Base-by-base conservation (phyloP, 2,329 filamentous ascomycete genomes). In the Rugonectria rugulosa region DNA sequence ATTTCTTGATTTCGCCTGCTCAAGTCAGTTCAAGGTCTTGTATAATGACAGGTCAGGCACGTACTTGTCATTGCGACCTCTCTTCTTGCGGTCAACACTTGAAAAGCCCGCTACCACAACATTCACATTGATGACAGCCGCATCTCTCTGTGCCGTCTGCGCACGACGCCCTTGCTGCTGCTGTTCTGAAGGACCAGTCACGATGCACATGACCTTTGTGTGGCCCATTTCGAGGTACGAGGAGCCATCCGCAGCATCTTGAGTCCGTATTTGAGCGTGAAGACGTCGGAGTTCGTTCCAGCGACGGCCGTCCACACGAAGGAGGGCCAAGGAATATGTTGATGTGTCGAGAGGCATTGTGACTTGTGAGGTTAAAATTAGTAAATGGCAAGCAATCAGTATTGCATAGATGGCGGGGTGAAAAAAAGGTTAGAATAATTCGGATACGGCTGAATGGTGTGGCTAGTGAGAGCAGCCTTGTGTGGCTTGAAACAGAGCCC, bases 201-300 rank as follows among this genome's bases (percentile, higher is more conserved):
- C 88, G 20, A 93, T 92, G 76, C 94, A 97, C 76, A 98, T 91
- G 65, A 99, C 89, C 72, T 97, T 95, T 19, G 95, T 99, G 77
- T 98, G 96, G 67, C 95, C 95, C 88, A 96, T 96, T 72, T 97
- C 92, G 56, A 98, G 86, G 75, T 97, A 97, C 59, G 89, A 91
- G 38, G 91, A 96, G 29, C 95, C 95, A 67, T 98, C 95, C 51
- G 93, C 92, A 44, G 93, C 89, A 57, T 93, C 89, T 75, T 97
- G 95, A 1, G 92, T 97, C 59, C 89, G 90, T 70, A 99, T 92
- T 75, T 96, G 91, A 42, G 90, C 94, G 70, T 92, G 87, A 45
- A 97, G 84, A 7, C 91, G 88, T 23, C 95, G 92, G 32, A 99
- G 85, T 75, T 99, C 95, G 78, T 99, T 98, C 95, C 95, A 99